These are phyloP conservation scores for Aureobasidium musti DNA, from an alignment of 2,329 filamentous ascomycete species.

Conservation along the genomic window DNA sequence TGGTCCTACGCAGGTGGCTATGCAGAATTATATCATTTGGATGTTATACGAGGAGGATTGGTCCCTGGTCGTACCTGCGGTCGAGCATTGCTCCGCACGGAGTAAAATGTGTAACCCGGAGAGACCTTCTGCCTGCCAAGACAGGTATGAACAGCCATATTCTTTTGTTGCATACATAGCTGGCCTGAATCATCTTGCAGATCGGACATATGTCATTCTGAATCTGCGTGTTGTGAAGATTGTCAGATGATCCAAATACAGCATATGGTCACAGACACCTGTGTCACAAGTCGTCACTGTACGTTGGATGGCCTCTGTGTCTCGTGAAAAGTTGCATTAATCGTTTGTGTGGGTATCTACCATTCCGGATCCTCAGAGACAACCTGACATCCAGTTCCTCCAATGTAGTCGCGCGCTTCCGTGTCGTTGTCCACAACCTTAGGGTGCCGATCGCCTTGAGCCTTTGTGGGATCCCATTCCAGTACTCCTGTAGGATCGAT, in stretches of 20 bases:
- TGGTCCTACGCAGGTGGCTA: not conserved
- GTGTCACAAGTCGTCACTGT: not conserved
- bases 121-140: too few relatives aligned
- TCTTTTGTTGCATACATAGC: too few relatives aligned
- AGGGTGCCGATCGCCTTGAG: conserved; percentile 31
- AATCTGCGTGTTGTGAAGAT: too few relatives aligned
- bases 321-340: not conserved
- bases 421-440: conserved; percentile 32
- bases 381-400: conserved; percentile 34
- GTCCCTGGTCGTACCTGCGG: too few relatives aligned
- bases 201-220: too few relatives aligned
- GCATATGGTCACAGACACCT: not conserved
- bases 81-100: too few relatives aligned
- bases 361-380: conserved; percentile 20
- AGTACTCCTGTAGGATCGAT: conserved; percentile 34
- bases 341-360: conserved; percentile 2
- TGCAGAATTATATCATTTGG: too few relatives aligned
- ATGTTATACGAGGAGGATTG: too few relatives aligned
- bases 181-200: too few relatives aligned
- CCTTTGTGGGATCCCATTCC: conserved; percentile 32
- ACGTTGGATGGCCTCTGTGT: not conserved
- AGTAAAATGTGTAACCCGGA: too few relatives aligned
- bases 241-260: not conserved
- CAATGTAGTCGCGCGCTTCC: conserved; percentile 33
- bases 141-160: too few relatives aligned